Base-by-base conservation (phyloP, 2,329 filamentous ascomycete species). In the Alternaria arborescens region DNA sequence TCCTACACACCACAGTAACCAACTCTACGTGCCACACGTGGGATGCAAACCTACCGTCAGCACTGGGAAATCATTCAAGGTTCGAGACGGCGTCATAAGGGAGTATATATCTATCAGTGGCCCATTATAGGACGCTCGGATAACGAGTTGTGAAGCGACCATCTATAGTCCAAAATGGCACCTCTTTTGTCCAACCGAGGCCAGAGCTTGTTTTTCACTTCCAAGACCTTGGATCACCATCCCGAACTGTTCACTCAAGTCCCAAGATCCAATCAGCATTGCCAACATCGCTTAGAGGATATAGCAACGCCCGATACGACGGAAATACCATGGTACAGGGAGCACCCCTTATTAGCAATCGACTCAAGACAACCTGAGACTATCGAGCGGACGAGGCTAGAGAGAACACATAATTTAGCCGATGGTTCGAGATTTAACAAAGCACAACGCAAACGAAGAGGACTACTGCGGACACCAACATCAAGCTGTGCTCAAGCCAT, bases 41-140 rank as follows among this genome's bases (percentile, higher is more conserved):
- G 8, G 20, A 38, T 47, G 58, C 61, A 64, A 58, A 61, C 61
- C 40, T 54, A 24, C 12, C 22, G 14, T 18, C 30, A 51, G 47
- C 47, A 38, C 48, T 24, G 6, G 20, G 14, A 3, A 24, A 42
- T 42, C 6, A 24, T 8, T 1, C 8, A 12, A 42, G 24, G 26
- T 20, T 30, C 8, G 26, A 16, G 26, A 18, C 10, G 8, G 16
- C 26, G 28, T 47, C 24, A 11, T 26, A 1, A 26, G 10, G 30
- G 6, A 30, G 24, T 2, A 47, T 28, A 47, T 28, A 47, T 32
- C n/a, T 20, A 7, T 16, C 40, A 24, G 11, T 6, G 22, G 40
- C 3, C 12, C 12, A 5, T 6, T 0, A 24, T 16, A 24, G 12
- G 12, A 4, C 11, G 3, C 40, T 42, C 20, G 4, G 11, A 12